Conservation (phyloP, 2,329 filamentous ascomycete species). For the Ophiostoma tasmaniense region DNA sequence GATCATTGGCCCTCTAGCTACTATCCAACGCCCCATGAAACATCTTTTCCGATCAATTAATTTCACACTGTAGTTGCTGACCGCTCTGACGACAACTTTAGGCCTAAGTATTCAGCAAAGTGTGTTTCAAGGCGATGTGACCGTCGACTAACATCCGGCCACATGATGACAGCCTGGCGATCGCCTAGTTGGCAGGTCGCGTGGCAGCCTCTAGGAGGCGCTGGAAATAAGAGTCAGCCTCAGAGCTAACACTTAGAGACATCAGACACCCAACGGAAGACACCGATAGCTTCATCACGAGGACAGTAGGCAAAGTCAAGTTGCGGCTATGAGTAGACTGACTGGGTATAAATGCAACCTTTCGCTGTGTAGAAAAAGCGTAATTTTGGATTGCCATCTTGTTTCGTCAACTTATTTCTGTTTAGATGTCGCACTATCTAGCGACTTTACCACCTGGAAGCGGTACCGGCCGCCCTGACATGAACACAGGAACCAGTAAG, state of each 20-base stretch:
- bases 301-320: neutral
- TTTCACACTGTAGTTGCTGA: neutral
- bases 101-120: neutral
- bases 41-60: neutral
- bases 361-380: neutral
- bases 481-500: neutral
- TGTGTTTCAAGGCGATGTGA: neutral
- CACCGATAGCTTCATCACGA: neutral
- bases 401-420: neutral
- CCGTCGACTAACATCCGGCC: neutral
- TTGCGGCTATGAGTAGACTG: neutral
- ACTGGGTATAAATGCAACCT: neutral
- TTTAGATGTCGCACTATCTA: neutral
- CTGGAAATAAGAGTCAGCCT: neutral
- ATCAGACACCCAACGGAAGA: neutral
- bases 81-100: neutral
- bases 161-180: slow-evolving; percentile 2
- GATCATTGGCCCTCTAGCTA: neutral
- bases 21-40: neutral
- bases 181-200: neutral
- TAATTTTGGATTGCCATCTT: neutral
- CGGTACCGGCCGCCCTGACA: neutral
- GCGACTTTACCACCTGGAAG: neutral
- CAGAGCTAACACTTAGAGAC: neutral
- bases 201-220: neutral